phyloP scores from a whole-genome alignment of 2,329 filamentous ascomycete genomes.

The Ramichloridium luteum region DNA sequence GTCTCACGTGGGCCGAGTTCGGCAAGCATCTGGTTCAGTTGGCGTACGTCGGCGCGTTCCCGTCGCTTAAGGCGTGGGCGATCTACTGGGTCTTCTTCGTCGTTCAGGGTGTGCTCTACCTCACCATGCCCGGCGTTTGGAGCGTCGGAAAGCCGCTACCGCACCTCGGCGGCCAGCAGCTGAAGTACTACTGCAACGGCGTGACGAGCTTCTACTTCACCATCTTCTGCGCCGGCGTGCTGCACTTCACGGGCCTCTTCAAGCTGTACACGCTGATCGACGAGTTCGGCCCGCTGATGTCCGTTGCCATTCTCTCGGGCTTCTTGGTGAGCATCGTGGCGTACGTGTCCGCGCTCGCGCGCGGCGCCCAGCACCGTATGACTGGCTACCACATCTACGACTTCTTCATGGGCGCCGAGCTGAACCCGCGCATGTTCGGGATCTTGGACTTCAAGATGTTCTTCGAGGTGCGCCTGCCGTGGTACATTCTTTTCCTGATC shows the following conservation, averaged over 20 bases:
- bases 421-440: slow-evolving; percentile 66
- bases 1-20: slow-evolving; percentile 53
- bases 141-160: slow-evolving; percentile 78
- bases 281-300: slow-evolving; percentile 86
- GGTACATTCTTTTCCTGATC: slow-evolving; percentile 78
- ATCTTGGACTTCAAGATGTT: slow-evolving; percentile 92
- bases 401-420: slow-evolving; percentile 82
- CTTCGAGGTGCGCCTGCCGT: slow-evolving; percentile 82
- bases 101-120: slow-evolving; percentile 72
- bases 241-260: slow-evolving; percentile 78
- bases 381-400: slow-evolving; percentile 71
- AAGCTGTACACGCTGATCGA: slow-evolving; percentile 85
- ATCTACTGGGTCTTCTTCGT: slow-evolving; percentile 94
- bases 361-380: slow-evolving; percentile 85
- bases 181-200: slow-evolving; percentile 90
- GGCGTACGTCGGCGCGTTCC: slow-evolving; percentile 75
- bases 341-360: slow-evolving; percentile 70
- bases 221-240: slow-evolving; percentile 53
- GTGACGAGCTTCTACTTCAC: slow-evolving; percentile 80
- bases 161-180: slow-evolving; percentile 70
- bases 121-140: slow-evolving; percentile 75
- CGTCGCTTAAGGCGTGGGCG: slow-evolving; percentile 67
- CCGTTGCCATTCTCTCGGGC: slow-evolving; percentile 82
- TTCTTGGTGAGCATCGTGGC: slow-evolving; percentile 72
- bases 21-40: slow-evolving; percentile 56